A percentile compares a stretch with the other conserved stretches of the same genome.
Conservation (phyloP, 2,329 filamentous ascomycete species). For the Pseudocercospora eumusae region DNA sequence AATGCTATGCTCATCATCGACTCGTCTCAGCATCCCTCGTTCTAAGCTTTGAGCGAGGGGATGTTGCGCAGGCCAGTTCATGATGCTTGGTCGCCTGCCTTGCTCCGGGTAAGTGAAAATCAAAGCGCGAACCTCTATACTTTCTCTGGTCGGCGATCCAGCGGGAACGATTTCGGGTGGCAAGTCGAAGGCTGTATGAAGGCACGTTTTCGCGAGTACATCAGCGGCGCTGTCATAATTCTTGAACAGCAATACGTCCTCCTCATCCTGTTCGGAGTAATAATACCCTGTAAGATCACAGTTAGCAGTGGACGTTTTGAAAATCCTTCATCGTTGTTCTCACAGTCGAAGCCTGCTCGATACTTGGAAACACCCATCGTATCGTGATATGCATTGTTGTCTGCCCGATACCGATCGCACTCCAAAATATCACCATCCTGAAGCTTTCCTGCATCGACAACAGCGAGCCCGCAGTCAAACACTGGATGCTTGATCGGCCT, state of each 20-base stretch:
- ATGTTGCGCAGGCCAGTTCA: slow-evolving; percentile 19
- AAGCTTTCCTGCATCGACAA: slow-evolving; percentile 33
- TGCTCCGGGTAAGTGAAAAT: slow-evolving; percentile 33
- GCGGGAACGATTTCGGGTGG: slow-evolving; percentile 25
- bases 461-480: slow-evolving; percentile 30
- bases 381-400: slow-evolving; percentile 20
- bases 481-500: slow-evolving; percentile 23
- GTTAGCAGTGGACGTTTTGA: neutral
- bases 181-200: slow-evolving; percentile 35
- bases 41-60: slow-evolving; percentile 27
- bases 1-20: slow-evolving; percentile 30
- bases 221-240: slow-evolving; percentile 24
- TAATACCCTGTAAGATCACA: slow-evolving; percentile 30
- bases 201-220: slow-evolving; percentile 25
- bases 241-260: slow-evolving; percentile 23
- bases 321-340: neutral
- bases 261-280: slow-evolving; percentile 34
- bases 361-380: slow-evolving; percentile 30
- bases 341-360: slow-evolving; percentile 30
- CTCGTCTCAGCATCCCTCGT: slow-evolving; percentile 23
- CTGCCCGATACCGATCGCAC: slow-evolving; percentile 27
- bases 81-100: slow-evolving; percentile 17
- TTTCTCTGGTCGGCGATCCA: slow-evolving; percentile 30
- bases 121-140: slow-evolving; percentile 34
- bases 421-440: slow-evolving; percentile 27